Evolutionary conservation across 306 rosid genomes (phyloP).

Genomic region (Canavalia ensiformis): DNA sequence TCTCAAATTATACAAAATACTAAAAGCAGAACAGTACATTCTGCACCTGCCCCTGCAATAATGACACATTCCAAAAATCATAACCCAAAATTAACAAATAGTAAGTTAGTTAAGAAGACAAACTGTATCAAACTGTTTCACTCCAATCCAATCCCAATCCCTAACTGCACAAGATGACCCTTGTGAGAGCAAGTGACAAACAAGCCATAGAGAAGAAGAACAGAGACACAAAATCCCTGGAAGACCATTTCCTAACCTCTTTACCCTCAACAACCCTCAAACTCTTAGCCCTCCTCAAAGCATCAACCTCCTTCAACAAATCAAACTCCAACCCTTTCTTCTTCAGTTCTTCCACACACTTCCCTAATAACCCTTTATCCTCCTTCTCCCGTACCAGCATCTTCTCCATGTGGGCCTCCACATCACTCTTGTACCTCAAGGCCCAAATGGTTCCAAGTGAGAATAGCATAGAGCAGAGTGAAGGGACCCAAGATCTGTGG

Average conservation of each 20-base stretch:
- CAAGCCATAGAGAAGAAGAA: constrained; percentile 82
- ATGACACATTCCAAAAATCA: constrained; percentile 1
- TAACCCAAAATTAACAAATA: neutral
- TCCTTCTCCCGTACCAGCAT: constrained; percentile 83
- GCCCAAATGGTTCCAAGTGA: constrained; percentile 90
- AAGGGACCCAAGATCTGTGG: constrained; percentile 84
- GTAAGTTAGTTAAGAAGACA: neutral
- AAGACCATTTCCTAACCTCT: constrained; percentile 83
- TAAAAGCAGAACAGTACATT: constrained; percentile 80
- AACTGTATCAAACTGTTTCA: neutral
- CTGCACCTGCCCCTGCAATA: constrained; percentile 55
- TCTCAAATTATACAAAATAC: constrained; percentile 39
- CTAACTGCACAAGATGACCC: constrained; percentile 73
- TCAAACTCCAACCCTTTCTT: constrained; percentile 92
- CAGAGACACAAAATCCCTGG: constrained; percentile 77
- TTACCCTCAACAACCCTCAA: constrained; percentile 71
- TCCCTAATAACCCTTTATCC: constrained; percentile 67
- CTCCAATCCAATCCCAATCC: neutral
- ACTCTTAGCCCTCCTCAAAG: constrained; percentile 90
- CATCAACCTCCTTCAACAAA: constrained; percentile 93
- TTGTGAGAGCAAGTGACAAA: constrained; percentile 70
- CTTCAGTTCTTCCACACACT: constrained; percentile 87
- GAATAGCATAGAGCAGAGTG: constrained; percentile 75
- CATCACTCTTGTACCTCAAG: constrained; percentile 81
- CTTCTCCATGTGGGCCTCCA: constrained; percentile 87